Conservation (phyloP, 441 rosid genomes). For the Eruca vesicaria region DNA sequence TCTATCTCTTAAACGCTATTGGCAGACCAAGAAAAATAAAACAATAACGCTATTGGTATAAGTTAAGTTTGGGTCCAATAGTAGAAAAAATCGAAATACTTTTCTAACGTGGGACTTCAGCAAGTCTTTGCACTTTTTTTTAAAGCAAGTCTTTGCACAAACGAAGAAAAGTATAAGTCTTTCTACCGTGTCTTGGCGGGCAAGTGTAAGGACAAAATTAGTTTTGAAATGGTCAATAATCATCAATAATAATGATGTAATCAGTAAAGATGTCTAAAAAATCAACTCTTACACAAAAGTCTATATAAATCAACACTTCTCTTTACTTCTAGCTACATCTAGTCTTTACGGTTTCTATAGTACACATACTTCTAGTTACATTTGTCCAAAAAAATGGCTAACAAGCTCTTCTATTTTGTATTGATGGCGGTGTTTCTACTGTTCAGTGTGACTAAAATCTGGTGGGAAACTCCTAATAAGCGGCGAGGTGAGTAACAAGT, state of each 20-base stretch:
- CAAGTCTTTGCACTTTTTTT: neutral
- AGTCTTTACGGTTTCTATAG: neutral
- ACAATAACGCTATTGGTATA: neutral
- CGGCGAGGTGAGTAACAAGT: conserved; percentile 3
- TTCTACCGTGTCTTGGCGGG: neutral
- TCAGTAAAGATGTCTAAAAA: conserved; percentile 6
- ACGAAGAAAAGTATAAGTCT: neutral
- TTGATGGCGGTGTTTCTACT: conserved; percentile 13
- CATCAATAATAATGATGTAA: neutral
- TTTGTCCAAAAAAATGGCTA: too few relatives aligned
- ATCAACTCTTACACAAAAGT: neutral
- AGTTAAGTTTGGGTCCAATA: neutral
- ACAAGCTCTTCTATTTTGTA: conserved; percentile 11
- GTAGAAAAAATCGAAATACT: neutral
- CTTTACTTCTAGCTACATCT: neutral
- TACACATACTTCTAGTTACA: neutral
- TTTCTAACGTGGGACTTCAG: neutral
- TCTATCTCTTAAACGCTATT: neutral
- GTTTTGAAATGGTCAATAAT: conserved; percentile 11
- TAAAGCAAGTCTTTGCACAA: neutral
- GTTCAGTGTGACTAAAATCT: conserved; percentile 16
- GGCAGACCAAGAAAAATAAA: neutral
- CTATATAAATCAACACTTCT: conserved; percentile 17
- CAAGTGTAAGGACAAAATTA: conserved; percentile 9
- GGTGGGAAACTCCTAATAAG: conserved; percentile 28